Evolutionary conservation across 352 stramenopile genomes (phyloP).

Genomic region (Pythium phragmiticola): DNA sequence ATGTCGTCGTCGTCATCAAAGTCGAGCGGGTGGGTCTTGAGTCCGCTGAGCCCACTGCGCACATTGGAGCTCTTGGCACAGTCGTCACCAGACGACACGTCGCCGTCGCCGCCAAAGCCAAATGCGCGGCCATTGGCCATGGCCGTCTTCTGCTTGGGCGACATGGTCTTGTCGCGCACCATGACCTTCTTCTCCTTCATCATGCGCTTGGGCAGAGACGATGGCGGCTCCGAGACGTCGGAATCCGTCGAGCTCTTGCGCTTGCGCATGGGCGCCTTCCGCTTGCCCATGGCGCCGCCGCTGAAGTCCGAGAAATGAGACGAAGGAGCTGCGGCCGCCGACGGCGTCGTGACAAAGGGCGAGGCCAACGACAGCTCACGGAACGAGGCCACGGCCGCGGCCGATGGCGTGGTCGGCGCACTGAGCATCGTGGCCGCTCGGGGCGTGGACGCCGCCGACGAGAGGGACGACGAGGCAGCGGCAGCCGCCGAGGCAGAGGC

Average conservation of each 20-base stretch:
- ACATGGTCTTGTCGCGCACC: slow-evolving; percentile 63
- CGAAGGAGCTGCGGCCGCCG: not conserved
- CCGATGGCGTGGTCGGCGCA: slow-evolving; percentile 5
- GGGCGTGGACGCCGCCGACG: slow-evolving; percentile 15
- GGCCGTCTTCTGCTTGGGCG: slow-evolving; percentile 66
- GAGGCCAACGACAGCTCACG: slow-evolving; percentile 10
- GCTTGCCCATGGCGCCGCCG: slow-evolving; percentile 40
- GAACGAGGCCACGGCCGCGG: slow-evolving; percentile 2
- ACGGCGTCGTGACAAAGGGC: not conserved
- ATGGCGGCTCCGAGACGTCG: slow-evolving; percentile 32
- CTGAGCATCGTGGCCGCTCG: not conserved
- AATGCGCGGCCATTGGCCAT: slow-evolving; percentile 49
- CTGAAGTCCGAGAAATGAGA: not conserved
- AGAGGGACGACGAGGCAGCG: not conserved
- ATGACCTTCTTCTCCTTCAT: slow-evolving; percentile 57
- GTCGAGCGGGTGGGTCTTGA: slow-evolving; percentile 49
- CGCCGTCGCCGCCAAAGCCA: slow-evolving; percentile 29
- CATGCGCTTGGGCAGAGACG: slow-evolving; percentile 66
- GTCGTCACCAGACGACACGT: slow-evolving; percentile 27
- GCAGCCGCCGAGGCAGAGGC: not conserved
- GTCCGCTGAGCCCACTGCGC: slow-evolving; percentile 20
- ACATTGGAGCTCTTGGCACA: slow-evolving; percentile 30
- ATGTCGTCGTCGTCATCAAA: slow-evolving; percentile 60
- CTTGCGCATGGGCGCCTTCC: slow-evolving; percentile 64
- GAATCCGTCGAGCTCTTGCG: slow-evolving; percentile 48